Evolutionary conservation across 805 yeast species (phyloP), one percentile per base, ranked within the genome.

Genomic region (Candida endomychidarum): DNA sequence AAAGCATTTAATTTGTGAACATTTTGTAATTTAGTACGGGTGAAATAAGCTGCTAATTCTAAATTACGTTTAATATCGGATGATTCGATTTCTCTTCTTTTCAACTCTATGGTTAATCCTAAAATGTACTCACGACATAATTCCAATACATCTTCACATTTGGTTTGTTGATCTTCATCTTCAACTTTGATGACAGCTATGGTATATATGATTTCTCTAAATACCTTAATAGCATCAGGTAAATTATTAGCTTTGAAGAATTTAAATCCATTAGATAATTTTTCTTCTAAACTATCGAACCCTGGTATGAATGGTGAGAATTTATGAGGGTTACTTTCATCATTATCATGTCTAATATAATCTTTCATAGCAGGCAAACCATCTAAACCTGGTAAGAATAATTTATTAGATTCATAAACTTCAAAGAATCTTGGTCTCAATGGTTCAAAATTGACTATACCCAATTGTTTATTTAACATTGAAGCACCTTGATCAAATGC

Each of bases 401-500:
- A 70, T 66, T 88, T 87, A 26, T 86, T 78, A 25, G 95, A 76
- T 52, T 83, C 82, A 63, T 86, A 95, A 9, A 89, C 83, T 53
- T 88, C 91, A 60, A 86, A 51, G 70, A 93, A 93, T 46, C 96
- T 76, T 20, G 72, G 58, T 65, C 91, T 81, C 52, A 93, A 75
- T 10, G 98, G 98, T 55, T 82, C 95, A 59, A 95, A 91, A 51
- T 86, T 74, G 19, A 78, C 82, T 37, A 87, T 78, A 53, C 97
- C 99, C 32, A 83, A 72, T 64, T 95, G 99, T 56, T 91, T 84
- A 69, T 83, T 81, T 54, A 93, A 75, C 57, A 95, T 77, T 54
- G 89, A 95, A 27, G 96, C 93, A 26, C 98, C 99, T 39, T 91
- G 85, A 50, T 89, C 97, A 59, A 91, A 91, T 4, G 95, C 86